These are phyloP conservation scores for Ophiostoma novo-ulmi DNA, from an alignment of 2,329 filamentous ascomycete genomes.

Conservation along the genomic window DNA sequence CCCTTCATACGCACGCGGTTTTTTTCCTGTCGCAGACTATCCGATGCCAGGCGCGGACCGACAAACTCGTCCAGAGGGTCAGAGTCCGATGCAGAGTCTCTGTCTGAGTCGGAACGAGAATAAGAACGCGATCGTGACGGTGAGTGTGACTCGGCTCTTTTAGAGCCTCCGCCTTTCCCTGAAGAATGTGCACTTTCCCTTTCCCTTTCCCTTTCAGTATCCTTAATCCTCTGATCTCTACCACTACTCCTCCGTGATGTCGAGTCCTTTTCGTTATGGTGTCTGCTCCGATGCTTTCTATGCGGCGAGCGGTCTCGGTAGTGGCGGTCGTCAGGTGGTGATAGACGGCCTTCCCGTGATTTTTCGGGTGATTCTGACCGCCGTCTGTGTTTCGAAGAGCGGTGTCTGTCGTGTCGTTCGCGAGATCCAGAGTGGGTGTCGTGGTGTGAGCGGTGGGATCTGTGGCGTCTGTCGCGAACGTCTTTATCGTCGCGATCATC, in stretches of 20 bases:
- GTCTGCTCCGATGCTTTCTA: background rate
- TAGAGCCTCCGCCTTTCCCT: background rate
- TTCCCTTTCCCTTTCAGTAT: background rate
- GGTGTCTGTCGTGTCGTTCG: background rate
- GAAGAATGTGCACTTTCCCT: background rate
- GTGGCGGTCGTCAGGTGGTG: background rate
- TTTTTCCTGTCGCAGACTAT: background rate
- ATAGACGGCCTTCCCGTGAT: background rate
- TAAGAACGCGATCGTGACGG: background rate
- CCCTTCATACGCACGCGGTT: constrained; percentile 21
- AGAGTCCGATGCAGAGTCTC: constrained; percentile 7
- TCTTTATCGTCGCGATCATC: background rate
- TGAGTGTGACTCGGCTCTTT: background rate
- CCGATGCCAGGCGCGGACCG: constrained; percentile 21
- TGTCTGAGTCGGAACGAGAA: background rate
- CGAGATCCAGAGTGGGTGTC: constrained; percentile 4
- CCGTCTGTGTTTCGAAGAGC: constrained; percentile 14
- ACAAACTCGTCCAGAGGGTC: constrained; percentile 25
- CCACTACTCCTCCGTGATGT: background rate
- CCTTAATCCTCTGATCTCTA: background rate
- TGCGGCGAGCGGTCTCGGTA: constrained; percentile 4
- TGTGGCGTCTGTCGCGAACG: background rate
- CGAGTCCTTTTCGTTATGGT: background rate
- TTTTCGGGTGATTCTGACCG: constrained; percentile 9
- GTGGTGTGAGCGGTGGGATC: background rate